Evolutionary conservation across 1,139 yeast genomes (phyloP), one percentile per base, ranked within the genome.

Genomic region (Geotrichum citri-aurantii): DNA sequence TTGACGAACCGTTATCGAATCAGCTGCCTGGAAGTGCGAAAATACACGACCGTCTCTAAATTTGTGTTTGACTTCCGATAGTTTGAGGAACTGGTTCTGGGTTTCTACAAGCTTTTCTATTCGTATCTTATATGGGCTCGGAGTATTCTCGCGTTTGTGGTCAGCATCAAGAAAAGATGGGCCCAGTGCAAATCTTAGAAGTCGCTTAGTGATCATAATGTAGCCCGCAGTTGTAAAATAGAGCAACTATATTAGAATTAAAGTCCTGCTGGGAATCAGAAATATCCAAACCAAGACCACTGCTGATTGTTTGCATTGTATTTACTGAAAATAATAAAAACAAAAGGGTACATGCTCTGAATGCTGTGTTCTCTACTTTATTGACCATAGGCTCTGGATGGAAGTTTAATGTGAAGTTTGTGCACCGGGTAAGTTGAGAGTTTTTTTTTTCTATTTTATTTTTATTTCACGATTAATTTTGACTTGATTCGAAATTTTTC

Each of bases 121-220:
- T 17, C 44, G n/a, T 10, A 37, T 5, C 44, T 37, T 37, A 8
- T 37, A 37, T 12, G 44, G 44, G 19, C 12, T 37, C 19, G 44
- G 44, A 37, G 44, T 19, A 37, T 37, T 37, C 21, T 37, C 44
- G 10, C 44, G 48, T 14, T 52, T 33, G 19, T 44, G 44, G 21
- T 61, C 62, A 23, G 59, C 62, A 4, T 55, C 61, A 24, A 66
- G 57, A 53, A 66, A 68, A 11, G 69, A 66, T 3, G 69, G 67
- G 12, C 71, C 71, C 48, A 68, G 53, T n/a, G 69, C 69, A 54
- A 68, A 64, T 48, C 71, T 46, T 53, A 68, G 57, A 31, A 68
- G 60, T 42, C 69, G 61, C 42, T 67, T 66, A 12, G 65, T 60
- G 7, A 68, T 68, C 71, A 68, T 68, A n/a, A 12, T 29, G 14